Base-by-base conservation (phyloP, 108 stramenopile species). In the Aurantiochytrium sp. region DNA sequence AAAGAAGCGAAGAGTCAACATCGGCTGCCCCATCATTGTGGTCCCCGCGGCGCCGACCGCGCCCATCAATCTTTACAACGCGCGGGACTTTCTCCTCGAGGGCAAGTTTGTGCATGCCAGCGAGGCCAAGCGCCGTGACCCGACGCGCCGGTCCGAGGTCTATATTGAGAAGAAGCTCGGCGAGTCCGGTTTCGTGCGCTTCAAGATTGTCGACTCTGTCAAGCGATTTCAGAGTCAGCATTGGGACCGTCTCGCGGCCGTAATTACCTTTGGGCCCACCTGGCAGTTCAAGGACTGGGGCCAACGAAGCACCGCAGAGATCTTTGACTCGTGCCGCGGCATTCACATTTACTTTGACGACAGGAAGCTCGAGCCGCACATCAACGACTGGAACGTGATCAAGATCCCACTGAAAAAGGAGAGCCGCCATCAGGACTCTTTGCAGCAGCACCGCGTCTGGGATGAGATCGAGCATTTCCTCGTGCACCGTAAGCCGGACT, bases 261-360 rank as follows among this genome's bases (percentile, higher is more conserved):
- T 99, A 6, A 87, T 99, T 37, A 95, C 95, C 53, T 93, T 94
- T 86, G 98, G 98, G 55, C 93, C 95, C 24, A 85, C 91, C 0
- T 99, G 98, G 98, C 98, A 99, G 91, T 97, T 99, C 93, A 97
- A 97, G 89, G 97, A 96, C 53, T 99, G 97, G 97, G 89, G 68
- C 42, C 90, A 59, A 88, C 73, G 42, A 3, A 42, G 89, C 19
- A 87, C 88, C 4, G 73, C 86, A n/a, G 36, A 73, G 48, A 52
- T 93, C 2, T 93, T 93, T 88, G 59, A 92, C 37, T 45, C 89
- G 54, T 68, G 86, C 55, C 88, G 85, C 24, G 92, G 90, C 39
- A 54, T 90, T 32, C 91, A 92, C 87, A 30, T 93, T 54, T 85
- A 90, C 41, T 89, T 68, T 69, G 92, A 91, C 37, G 92, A 90